Base-by-base conservation (phyloP, 1,284 basidiomycete genomes). In the Ganoderma multipileum region DNA sequence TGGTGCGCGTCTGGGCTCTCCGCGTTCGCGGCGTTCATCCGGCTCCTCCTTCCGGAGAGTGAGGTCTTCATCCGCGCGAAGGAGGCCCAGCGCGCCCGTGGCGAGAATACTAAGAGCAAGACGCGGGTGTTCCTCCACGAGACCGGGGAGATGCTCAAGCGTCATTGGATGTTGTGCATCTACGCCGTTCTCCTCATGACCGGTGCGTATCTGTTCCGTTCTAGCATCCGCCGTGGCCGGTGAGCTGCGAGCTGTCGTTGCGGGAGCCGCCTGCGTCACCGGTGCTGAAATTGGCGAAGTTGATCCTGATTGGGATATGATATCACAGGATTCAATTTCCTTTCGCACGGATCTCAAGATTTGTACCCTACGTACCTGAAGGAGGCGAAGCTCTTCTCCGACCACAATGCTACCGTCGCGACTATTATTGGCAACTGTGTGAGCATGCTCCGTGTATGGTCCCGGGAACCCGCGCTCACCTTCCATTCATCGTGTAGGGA, bases 361-460 rank as follows among this genome's bases (percentile, higher is more conserved):
- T 75, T 94, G 39, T 94, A 92, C 83, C 94, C 95, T 28, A 95
- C 91, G 3, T 96, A 95, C 79, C 83, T 97, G 61, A 80, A 88
- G 71, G 79, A 78, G 1, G 85, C 87, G 18, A 94, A 93, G 76
- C 82, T 83, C 39, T 89, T 93, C 76, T 80, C 78, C 30, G 54
- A 83, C 0, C 84, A 91, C 73, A 79, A 89, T 58, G 86, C 96
- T 0, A 94, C 93, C 2, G 85, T 94, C 52, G 94, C 95, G 0
- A 98, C 96, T 14, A 99, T 99, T 76, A 95, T 98, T 73, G 92
- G 93, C 33, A 96, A 95, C 79, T 93, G 89, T 73, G 93, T 90
- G 82, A 76, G 84, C 86, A 63, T 68, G 58, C 58, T 52, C 68
- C 41, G 67, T 68, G 66, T 36, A 41, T 66, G 28, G 65, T 30